A percentile compares a stretch with the other conserved stretches of the same genome.
Conservation (phyloP, 2,329 filamentous ascomycete species). For the Beauveria rudraprayagi region DNA sequence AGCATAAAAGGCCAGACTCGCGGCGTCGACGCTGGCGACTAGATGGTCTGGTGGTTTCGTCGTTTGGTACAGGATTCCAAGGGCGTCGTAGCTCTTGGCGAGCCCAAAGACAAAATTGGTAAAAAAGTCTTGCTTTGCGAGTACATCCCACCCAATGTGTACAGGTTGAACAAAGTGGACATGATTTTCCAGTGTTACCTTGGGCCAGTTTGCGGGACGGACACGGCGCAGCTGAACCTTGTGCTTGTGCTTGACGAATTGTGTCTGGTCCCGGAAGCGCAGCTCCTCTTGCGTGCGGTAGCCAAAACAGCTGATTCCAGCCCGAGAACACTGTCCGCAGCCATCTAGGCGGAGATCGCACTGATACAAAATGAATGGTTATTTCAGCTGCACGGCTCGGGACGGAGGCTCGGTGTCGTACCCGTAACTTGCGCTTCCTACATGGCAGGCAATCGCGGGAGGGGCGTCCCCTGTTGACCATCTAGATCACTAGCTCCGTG, state of each 20-base stretch:
- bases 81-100: slow-evolving; percentile 16
- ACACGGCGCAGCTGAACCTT: slow-evolving; percentile 7
- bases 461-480: slow-evolving; percentile 18
- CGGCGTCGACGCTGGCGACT: slow-evolving; percentile 18
- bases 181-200: neutral
- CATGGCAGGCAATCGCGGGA: slow-evolving; percentile 20
- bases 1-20: slow-evolving; percentile 17
- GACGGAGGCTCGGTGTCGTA: neutral
- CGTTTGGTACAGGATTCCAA: slow-evolving; percentile 14
- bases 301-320: slow-evolving; percentile 18
- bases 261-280: slow-evolving; percentile 19
- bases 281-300: slow-evolving; percentile 19
- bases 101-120: slow-evolving; percentile 17
- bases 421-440: slow-evolving; percentile 18
- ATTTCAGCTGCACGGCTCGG: neutral
- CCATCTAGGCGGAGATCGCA: slow-evolving; percentile 16
- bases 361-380: slow-evolving; percentile 5
- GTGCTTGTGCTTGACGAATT: slow-evolving; percentile 11
- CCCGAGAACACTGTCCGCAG: slow-evolving; percentile 20
- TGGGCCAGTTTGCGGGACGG: neutral
- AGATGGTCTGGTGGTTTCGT: slow-evolving; percentile 12
- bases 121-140: slow-evolving; percentile 19
- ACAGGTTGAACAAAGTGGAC: neutral
- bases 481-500: slow-evolving; percentile 1
- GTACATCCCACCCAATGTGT: slow-evolving; percentile 14